Evolutionary conservation across 495 filamentous ascomycete genomes (phyloP).

Genomic region (Parathielavia appendiculata): DNA sequence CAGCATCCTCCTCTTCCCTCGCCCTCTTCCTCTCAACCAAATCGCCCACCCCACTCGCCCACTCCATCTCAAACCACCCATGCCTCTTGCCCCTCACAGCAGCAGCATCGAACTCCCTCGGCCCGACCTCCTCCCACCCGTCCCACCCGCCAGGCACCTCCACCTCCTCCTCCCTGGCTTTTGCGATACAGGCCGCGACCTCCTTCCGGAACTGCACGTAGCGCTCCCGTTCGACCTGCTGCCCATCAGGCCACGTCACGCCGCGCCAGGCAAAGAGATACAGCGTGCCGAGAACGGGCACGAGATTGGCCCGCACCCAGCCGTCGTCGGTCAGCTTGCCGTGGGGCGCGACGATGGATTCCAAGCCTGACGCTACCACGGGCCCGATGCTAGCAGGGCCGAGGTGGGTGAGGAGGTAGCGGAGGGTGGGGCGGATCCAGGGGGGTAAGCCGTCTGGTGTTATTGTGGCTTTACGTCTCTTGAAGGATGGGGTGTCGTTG

Average conservation of each 20-base stretch:
- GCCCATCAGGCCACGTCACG: constrained; percentile 30
- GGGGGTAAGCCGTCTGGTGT: constrained; percentile 44
- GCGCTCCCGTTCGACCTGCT: constrained; percentile 35
- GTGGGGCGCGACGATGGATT: constrained; percentile 36
- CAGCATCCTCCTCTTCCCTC: constrained; percentile 18
- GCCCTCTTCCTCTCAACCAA: constrained; percentile 31
- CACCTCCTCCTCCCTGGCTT: constrained; percentile 26
- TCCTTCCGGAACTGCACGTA: constrained; percentile 38
- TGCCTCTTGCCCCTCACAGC: constrained; percentile 52
- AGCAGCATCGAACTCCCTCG: constrained; percentile 56
- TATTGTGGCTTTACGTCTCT: neutral
- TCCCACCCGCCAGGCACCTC: constrained; percentile 40
- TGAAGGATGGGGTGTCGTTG: constrained; percentile 10
- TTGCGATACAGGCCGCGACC: constrained; percentile 37
- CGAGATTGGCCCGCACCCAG: constrained; percentile 49
- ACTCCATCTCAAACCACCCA: constrained; percentile 62
- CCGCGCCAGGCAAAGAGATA: constrained; percentile 57
- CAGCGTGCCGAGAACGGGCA: constrained; percentile 59
- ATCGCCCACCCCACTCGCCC: constrained; percentile 52
- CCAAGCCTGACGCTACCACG: constrained; percentile 41
- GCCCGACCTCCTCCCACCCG: constrained; percentile 39
- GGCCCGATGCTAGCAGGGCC: constrained; percentile 36
- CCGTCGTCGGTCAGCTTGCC: constrained; percentile 41
- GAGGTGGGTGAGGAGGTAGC: constrained; percentile 52
- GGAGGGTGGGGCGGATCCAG: constrained; percentile 63